Base-by-base conservation (phyloP, 371 early-diverging fungal species). In the Mucor velutinosus region DNA sequence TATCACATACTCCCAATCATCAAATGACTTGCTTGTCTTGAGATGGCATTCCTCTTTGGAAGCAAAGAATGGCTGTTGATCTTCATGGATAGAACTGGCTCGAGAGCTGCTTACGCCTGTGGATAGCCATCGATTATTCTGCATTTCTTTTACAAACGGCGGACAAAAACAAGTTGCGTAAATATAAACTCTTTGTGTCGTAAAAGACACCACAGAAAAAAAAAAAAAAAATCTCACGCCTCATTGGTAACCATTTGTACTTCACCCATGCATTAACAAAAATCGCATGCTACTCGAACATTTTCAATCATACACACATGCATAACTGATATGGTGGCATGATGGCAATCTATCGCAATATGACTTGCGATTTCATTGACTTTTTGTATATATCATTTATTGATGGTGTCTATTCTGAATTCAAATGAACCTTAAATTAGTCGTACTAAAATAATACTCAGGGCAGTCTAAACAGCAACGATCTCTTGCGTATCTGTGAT, bases 31-130 rank as follows among this genome's bases (percentile, higher is more conserved):
- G 45, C 69, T 75, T 12, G 73, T 62, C 29, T 66, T 75, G 37
- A 58, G 41, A 62, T 74, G 79, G 45, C 73, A 72, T 49, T 76
- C 73, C 39, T 76, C 71, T 59, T 66, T 73, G 5, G 70, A 65
- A 15, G 65, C 66, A 49, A 65, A 68, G 39, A 62, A 62, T 3
- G 25, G 51, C 25, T 51, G 51, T 12, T 51, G 51, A 51, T 51
- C 51, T 25, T 51, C 51, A 23, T 51, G 51, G 6, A 51, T 51
- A 4, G 51, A 51, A 14, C 51, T 51, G 12, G 51, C 21, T 7
- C 51, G 51, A 51, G 51, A 51, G 21, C 51, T 51, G 4, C 51
- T 51, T 47, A 10, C 47, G 21, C 25, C 25, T 51, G 51, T 25
- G 21, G 51, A 25, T 25, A 51, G 10, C 21, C 25, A 51, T 51